Evolutionary conservation across 805 yeast species (phyloP).

Genomic region (Saturnispora ahearnii): DNA sequence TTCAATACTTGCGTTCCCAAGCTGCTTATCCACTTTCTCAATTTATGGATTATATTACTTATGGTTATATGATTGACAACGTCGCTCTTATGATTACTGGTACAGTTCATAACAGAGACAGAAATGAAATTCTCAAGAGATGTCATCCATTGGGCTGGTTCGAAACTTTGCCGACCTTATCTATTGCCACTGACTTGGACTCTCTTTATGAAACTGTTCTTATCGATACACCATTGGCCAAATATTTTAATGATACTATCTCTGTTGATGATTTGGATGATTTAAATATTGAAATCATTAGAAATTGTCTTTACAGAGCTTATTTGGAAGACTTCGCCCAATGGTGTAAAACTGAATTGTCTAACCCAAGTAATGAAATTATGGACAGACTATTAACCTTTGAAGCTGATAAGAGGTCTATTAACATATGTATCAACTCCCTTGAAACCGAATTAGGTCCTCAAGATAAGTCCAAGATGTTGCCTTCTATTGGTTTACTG

Average conservation of each 20-base stretch:
- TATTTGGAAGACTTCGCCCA: slow-evolving; percentile 79
- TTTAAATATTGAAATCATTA: slow-evolving; percentile 86
- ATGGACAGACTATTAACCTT: slow-evolving; percentile 73
- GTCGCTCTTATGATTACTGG: slow-evolving; percentile 95
- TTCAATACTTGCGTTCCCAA: slow-evolving; percentile 76
- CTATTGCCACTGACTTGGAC: slow-evolving; percentile 91
- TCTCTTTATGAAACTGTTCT: slow-evolving; percentile 87
- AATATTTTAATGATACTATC: slow-evolving; percentile 86
- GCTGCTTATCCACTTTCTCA: slow-evolving; percentile 70
- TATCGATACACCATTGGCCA: slow-evolving; percentile 95
- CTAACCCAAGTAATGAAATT: slow-evolving; percentile 70
- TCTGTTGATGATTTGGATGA: slow-evolving; percentile 88
- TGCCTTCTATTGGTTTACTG: slow-evolving; percentile 78
- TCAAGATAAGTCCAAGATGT: slow-evolving; percentile 58
- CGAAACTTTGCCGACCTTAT: slow-evolving; percentile 89
- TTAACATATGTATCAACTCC: slow-evolving; percentile 86
- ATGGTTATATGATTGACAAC: slow-evolving; percentile 97
- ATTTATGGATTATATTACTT: slow-evolving; percentile 87
- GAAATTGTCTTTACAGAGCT: slow-evolving; percentile 87
- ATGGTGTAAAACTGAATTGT: slow-evolving; percentile 53
- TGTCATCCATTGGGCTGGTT: slow-evolving; percentile 99
- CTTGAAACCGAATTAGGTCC: slow-evolving; percentile 71
- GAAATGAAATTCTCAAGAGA: slow-evolving; percentile 75
- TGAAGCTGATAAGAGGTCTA: slow-evolving; percentile 92
- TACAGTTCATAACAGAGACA: slow-evolving; percentile 89